Percentiles rank a stretch among this genome's conserved stretches.
phyloP scores from a whole-genome alignment of 352 stramenopile genomes.

The Globisporangium megalacanthum region DNA sequence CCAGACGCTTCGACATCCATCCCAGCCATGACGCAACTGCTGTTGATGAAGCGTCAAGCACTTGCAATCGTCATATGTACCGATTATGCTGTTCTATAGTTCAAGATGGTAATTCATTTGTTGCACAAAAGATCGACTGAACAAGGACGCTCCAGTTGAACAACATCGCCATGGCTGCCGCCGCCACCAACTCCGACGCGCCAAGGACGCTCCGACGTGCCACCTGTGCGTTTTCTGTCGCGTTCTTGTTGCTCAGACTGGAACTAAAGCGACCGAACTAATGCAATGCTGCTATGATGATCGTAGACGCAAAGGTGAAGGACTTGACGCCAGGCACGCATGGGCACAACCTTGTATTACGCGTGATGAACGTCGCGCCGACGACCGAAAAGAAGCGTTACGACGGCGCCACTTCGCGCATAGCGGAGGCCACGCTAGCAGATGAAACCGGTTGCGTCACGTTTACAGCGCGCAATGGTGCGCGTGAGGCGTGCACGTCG shows the following conservation, averaged over 20 bases:
- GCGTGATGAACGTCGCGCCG: constrained; percentile 55
- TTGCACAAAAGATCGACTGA: background rate
- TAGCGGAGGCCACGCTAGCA: constrained; percentile 68
- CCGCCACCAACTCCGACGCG: background rate
- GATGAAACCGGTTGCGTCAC: constrained; percentile 83
- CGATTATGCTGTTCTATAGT: too few relatives aligned
- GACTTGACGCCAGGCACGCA: constrained; percentile 69
- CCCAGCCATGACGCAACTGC: too few relatives aligned
- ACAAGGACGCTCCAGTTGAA: background rate
- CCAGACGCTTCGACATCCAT: too few relatives aligned
- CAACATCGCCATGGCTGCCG: constrained; percentile 3
- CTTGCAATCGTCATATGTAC: too few relatives aligned
- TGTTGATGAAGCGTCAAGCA: too few relatives aligned
- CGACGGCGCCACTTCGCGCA: constrained; percentile 57
- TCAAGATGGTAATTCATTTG: too few relatives aligned
- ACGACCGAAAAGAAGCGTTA: constrained; percentile 65
- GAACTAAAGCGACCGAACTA: background rate
- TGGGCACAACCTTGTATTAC: constrained; percentile 76
- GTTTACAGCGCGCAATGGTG: constrained; percentile 77
- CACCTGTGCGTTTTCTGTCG: constrained; percentile 23
- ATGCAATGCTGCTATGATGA: background rate
- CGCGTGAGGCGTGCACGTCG: background rate
- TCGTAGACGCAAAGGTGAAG: constrained; percentile 70
- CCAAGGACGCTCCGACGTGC: constrained; percentile 33
- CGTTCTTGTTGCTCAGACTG: background rate